These are phyloP conservation scores for Nicotiana benthamiana DNA, from an alignment of 257 asterid genomes.

Conservation along the genomic window DNA sequence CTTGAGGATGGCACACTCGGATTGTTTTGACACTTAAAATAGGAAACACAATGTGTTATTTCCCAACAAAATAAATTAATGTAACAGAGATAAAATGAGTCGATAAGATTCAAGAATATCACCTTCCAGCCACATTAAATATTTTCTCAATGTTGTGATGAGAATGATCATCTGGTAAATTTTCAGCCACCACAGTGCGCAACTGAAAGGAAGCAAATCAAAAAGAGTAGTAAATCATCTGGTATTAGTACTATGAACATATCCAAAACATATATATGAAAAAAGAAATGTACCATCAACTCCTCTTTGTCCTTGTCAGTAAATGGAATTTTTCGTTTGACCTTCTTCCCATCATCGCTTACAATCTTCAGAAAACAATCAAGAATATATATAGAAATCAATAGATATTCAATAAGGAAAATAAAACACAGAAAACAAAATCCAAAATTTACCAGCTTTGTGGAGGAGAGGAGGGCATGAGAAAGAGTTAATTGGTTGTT, in stretches of 20 bases:
- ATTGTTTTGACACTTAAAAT: conserved; percentile 60
- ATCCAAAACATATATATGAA: background rate
- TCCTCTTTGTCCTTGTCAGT: conserved; percentile 87
- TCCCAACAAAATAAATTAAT: background rate
- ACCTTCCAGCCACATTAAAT: conserved; percentile 87
- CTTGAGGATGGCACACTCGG: conserved; percentile 93
- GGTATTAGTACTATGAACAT: background rate
- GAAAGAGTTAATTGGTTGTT: conserved; percentile 58
- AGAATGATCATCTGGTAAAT: conserved; percentile 93
- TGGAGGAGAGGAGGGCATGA: conserved; percentile 69
- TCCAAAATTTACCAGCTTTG: conserved; percentile 47
- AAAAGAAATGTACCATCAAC: conserved; percentile 44
- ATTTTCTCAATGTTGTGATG: conserved; percentile 92
- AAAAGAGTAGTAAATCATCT: background rate
- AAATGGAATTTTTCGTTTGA: conserved; percentile 60
- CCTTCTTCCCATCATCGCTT: conserved; percentile 82
- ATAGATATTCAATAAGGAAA: background rate
- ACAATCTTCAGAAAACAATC: conserved; percentile 32
- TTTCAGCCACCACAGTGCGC: conserved; percentile 86
- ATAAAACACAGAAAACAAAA: background rate
- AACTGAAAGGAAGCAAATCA: conserved; percentile 25
- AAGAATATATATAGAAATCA: background rate
- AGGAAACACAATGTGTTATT: background rate
- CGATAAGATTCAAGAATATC: background rate
- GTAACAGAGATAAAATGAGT: background rate